Conservation (phyloP, 2,329 filamentous ascomycete genomes). For the Paraconiothyrium sp. region DNA sequence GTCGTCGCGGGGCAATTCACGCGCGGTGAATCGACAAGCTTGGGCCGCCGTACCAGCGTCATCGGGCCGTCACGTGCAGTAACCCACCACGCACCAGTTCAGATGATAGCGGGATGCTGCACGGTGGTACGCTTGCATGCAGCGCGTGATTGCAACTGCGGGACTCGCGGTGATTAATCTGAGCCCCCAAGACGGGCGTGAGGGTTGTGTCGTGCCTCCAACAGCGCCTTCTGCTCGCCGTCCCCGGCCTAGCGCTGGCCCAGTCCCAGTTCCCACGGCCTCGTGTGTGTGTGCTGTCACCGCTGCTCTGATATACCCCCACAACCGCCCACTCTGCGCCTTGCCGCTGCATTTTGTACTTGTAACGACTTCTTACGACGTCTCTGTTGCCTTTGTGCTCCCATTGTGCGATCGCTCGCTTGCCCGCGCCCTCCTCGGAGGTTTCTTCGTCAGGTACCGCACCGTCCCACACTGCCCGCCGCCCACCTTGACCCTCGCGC, state of each 20-base stretch:
- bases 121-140: background rate
- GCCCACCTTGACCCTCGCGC: conserved; percentile 19
- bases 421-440: conserved; percentile 23
- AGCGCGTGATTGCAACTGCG: background rate
- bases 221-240: background rate
- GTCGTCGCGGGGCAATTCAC: background rate
- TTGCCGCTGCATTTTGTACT: conserved; percentile 21
- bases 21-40: conserved; percentile 14
- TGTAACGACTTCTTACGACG: conserved; percentile 26
- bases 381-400: conserved; percentile 19
- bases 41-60: conserved; percentile 11
- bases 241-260: conserved; percentile 7
- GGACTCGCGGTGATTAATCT: background rate
- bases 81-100: background rate
- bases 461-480: conserved; percentile 28
- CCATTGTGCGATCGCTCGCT: conserved; percentile 23
- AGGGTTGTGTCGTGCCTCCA: background rate
- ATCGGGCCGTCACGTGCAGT: conserved; percentile 17
- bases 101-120: background rate
- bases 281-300: conserved; percentile 9
- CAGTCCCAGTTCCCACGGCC: conserved; percentile 5
- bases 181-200: too few species aligned
- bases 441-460: conserved; percentile 31
- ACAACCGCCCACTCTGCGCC: background rate
- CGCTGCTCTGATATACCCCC: background rate